Base-by-base conservation (phyloP, 371 early-diverging fungal genomes). In the Entomophthora muscae region DNA sequence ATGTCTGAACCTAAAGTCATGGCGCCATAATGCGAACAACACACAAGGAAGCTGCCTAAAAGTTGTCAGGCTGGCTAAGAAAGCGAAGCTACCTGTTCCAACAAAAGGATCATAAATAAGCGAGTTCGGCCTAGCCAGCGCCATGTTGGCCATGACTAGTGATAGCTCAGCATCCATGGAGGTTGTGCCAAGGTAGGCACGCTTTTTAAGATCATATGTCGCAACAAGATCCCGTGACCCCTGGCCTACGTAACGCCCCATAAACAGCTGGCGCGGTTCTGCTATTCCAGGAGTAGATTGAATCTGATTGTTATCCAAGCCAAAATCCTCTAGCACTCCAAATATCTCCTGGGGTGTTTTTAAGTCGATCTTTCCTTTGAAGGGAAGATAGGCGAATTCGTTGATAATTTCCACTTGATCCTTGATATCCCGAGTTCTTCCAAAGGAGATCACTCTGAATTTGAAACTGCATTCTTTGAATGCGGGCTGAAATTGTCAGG, bases 151-250 rank as follows among this genome's bases (percentile, higher is more conserved):
- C 93, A 93, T 94, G 53, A 98, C 78, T 23, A 98, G 73, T 0
- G 95, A 94, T 32, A 98, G 73, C 69, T 95, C 95, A 2, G 97
- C 94, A 68, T 98, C 96, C 97, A 98, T 96, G 29, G 90, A 85
- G 0, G 98, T 98, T 32, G 87, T 96, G 21, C 97, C 97, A 26
- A 98, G 69, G 68, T 96, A 98, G 42, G 75, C 79, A 56, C 98
- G 78, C 68, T 92, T 93, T 75, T 96, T 98, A 55, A 96, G 76
- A 68, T 91, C 88, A 68, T 84, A 98, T 54, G 68, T 77, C 21
- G 81, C 75, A 24, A 94, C 81, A 28, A 88, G 63, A 27, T 83
- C 80, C 5, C 95, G 78, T 67, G 85, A 78, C 27, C 90, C 87
- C 22, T 69, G 70, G 24, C 82, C 85, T 1, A 86, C 68, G 77